Evolutionary conservation across 345 rosid species (phyloP).

Genomic region (Eucalyptus dawsonii): DNA sequence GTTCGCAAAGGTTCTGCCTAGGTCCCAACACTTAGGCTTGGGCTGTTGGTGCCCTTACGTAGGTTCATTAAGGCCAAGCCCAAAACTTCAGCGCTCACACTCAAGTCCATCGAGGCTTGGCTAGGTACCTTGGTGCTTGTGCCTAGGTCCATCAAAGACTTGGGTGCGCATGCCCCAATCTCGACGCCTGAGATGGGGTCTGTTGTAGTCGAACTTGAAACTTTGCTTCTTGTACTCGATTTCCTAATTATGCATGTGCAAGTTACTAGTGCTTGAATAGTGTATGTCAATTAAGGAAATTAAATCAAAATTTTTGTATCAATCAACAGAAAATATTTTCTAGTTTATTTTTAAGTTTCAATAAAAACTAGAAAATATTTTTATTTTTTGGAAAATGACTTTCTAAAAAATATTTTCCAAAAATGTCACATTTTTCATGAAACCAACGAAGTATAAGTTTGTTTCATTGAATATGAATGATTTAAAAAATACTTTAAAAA

Average conservation of each 20-base stretch:
- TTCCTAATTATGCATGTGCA: neutral
- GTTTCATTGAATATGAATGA: neutral
- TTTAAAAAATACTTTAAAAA: neutral
- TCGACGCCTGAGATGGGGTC: accelerated
- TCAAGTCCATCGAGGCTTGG: neutral
- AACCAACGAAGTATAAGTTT: neutral
- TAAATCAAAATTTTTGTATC: too few relatives aligned
- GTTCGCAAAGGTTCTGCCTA: accelerated
- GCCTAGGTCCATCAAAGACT: neutral
- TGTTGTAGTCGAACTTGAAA: neutral
- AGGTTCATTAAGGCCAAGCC: neutral
- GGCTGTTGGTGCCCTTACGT: accelerated
- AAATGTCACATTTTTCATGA: neutral
- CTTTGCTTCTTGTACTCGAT: accelerated
- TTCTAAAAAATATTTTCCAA: too few relatives aligned
- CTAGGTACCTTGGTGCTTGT: too few relatives aligned
- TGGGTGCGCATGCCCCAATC: accelerated
- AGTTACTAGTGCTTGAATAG: too few relatives aligned
- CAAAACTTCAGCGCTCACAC: neutral
- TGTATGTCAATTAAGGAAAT: too few relatives aligned
- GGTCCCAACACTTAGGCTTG: neutral
- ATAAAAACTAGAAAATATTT: too few relatives aligned
- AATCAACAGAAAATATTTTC: accelerated
- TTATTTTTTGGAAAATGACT: neutral
- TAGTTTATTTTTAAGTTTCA: neutral